These are phyloP conservation scores for Acanthamoeba healyi DNA, from an alignment of 208 protist genomes.

Conservation along the genomic window DNA sequence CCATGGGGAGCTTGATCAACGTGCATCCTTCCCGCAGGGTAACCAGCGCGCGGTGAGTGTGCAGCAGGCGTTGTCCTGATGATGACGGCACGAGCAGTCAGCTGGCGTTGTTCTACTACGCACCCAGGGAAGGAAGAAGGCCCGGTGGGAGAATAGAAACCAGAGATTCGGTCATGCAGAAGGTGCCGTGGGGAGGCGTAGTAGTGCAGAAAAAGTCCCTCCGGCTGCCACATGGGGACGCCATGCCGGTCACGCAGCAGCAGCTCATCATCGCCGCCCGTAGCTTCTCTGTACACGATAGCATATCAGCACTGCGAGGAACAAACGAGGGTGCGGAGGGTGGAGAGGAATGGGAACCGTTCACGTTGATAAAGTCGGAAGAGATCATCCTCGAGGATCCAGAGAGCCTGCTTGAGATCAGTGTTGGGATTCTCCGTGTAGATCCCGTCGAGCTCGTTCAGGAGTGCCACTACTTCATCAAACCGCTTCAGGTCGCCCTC, in stretches of 20 bases:
- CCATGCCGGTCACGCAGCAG: slow-evolving; percentile 13
- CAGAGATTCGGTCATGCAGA: neutral
- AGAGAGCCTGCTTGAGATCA: neutral
- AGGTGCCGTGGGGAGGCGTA: neutral
- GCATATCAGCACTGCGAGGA: neutral
- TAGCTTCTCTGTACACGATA: neutral
- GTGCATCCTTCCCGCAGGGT: neutral
- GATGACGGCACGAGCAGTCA: neutral
- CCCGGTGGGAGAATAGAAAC: neutral
- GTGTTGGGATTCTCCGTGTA: neutral
- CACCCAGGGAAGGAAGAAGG: neutral
- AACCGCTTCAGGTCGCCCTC: slow-evolving; percentile 14
- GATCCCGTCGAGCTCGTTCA: neutral
- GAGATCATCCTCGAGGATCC: slow-evolving; percentile 7
- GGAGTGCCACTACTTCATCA: neutral
- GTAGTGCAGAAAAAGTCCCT: slow-evolving; percentile 35
- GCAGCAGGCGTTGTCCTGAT: neutral
- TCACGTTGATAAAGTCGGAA: neutral
- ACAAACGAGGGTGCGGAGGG: too few species aligned
- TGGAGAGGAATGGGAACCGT: neutral
- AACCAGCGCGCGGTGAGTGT: slow-evolving; percentile 17
- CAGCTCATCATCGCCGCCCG: neutral
- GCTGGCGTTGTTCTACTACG: neutral
- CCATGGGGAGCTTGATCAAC: neutral
- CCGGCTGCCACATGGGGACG: neutral